Evolutionary conservation across 352 stramenopile species (phyloP).

Genomic region (Globisporangium paddicum): DNA sequence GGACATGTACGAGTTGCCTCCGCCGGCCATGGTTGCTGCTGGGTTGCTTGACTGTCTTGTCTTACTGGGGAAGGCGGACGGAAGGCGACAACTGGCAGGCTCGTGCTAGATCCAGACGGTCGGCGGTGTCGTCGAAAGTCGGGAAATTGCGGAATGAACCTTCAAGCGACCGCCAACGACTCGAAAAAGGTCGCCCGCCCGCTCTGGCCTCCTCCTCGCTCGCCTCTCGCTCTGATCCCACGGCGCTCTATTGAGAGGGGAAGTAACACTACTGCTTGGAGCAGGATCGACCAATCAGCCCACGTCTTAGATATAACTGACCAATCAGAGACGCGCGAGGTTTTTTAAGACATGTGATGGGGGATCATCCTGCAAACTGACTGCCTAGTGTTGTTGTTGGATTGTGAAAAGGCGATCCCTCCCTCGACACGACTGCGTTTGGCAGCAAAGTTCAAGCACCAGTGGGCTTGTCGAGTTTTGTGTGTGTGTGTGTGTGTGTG

Average conservation of each 20-base stretch:
- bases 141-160: slow-evolving; percentile 71
- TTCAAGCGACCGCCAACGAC: not conserved
- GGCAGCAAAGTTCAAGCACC: too few species aligned
- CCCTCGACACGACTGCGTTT: not conserved
- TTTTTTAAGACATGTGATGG: not conserved
- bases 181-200: slow-evolving; percentile 1
- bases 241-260: not conserved
- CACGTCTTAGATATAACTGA: not conserved
- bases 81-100: not conserved
- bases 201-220: not conserved
- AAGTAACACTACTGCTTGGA: slow-evolving; percentile 4
- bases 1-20: slow-evolving; percentile 65
- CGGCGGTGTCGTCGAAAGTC: slow-evolving; percentile 26
- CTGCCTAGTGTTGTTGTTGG: not conserved
- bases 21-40: slow-evolving; percentile 45
- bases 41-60: slow-evolving; percentile 4
- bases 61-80: slow-evolving; percentile 2
- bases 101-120: slow-evolving; percentile 10
- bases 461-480: not conserved
- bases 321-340: not conserved
- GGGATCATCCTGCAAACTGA: not conserved
- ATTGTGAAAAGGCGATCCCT: not conserved
- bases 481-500: too few species aligned
- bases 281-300: not conserved
- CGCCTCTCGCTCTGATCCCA: not conserved